Conservation (phyloP, 192 early-diverging fungal genomes). For the Coemansia sp. region DNA sequence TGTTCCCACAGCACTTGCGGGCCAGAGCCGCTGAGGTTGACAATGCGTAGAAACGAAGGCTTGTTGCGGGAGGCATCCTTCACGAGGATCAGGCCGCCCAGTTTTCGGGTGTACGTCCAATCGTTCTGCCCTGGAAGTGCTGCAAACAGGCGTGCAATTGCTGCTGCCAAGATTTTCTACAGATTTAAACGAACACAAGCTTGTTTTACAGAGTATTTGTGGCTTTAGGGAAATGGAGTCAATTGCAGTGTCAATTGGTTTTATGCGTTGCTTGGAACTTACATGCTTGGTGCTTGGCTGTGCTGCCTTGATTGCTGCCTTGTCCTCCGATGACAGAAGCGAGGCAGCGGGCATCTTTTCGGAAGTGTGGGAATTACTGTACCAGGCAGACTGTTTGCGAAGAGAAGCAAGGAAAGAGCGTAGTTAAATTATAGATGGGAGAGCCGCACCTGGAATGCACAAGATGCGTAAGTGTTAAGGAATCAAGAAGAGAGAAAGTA, state of each 20-base stretch:
- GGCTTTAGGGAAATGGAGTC: neutral
- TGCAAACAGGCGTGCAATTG: constrained; percentile 72
- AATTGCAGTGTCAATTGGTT: neutral
- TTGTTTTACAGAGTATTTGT: neutral
- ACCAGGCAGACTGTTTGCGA: neutral
- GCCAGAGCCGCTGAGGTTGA: constrained; percentile 61
- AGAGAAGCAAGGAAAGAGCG: neutral
- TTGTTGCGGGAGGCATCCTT: constrained; percentile 59
- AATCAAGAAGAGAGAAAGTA: neutral
- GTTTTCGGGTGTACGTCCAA: constrained; percentile 70
- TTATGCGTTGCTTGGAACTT: constrained; percentile 12
- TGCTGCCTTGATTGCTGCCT: constrained; percentile 62
- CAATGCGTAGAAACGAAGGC: constrained; percentile 68
- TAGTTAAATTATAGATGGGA: neutral
- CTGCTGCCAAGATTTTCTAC: constrained; percentile 78
- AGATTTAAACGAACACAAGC: constrained; percentile 8
- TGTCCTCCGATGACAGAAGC: constrained; percentile 63
- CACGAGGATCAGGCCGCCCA: constrained; percentile 71
- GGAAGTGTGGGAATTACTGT: neutral
- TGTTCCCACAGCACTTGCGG: constrained; percentile 76
- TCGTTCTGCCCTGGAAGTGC: constrained; percentile 63
- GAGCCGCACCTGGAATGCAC: neutral
- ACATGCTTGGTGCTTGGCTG: constrained; percentile 61
- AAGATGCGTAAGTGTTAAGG: neutral
- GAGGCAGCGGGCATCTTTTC: constrained; percentile 61